Evolutionary conservation across 768 basidiomycete species (phyloP).

Genomic region (Tricholoma flavovirens): DNA sequence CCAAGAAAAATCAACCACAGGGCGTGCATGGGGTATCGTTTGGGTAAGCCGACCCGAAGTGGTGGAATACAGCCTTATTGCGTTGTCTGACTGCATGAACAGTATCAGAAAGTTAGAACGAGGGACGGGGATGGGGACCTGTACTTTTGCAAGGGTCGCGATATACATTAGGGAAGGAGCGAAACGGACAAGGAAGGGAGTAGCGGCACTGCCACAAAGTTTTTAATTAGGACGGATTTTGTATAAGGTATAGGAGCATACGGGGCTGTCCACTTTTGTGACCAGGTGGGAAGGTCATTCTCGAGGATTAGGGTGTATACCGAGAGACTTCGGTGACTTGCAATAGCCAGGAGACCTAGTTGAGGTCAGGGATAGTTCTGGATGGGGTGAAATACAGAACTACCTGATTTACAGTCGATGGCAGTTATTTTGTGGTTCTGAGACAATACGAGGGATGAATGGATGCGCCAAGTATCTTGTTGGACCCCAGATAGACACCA

Average conservation of each 20-base stretch:
- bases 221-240: conserved; percentile 2
- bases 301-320: conserved; percentile 76
- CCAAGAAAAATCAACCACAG: conserved; percentile 67
- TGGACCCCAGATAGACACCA: conserved; percentile 73
- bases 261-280: conserved; percentile 67
- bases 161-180: conserved; percentile 77
- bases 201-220: conserved; percentile 35
- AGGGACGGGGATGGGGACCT: conserved; percentile 12
- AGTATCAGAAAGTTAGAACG: conserved; percentile 1
- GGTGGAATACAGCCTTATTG: conserved; percentile 64
- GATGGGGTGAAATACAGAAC: conserved; percentile 6
- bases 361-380: conserved; percentile 20
- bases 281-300: conserved; percentile 81
- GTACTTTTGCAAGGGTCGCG: conserved; percentile 55
- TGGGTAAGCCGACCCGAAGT: conserved; percentile 68
- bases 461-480: conserved; percentile 67
- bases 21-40: conserved; percentile 66
- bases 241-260: conserved; percentile 27
- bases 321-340: conserved; percentile 52
- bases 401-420: conserved; percentile 74
- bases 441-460: conserved; percentile 71
- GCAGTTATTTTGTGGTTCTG: conserved; percentile 49
- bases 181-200: conserved; percentile 52
- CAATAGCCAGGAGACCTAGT: conserved; percentile 73
- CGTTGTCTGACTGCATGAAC: conserved; percentile 43